These are phyloP conservation scores for Camillea tinctor DNA, from an alignment of 2,329 filamentous ascomycete genomes.

Conservation along the genomic window DNA sequence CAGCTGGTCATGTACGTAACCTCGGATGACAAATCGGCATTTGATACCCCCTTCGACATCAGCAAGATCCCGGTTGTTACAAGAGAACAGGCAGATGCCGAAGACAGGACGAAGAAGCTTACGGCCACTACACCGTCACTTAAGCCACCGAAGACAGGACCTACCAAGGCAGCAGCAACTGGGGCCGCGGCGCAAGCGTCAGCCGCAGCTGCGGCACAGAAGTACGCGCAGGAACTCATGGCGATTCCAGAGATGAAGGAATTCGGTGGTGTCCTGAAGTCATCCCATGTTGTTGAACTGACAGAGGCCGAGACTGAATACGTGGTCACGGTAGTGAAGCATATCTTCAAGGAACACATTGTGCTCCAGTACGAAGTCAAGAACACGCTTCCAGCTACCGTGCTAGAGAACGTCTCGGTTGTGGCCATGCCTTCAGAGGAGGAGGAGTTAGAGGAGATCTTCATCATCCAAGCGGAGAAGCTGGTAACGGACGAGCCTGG, in stretches of 20 bases:
- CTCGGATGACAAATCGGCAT: conserved; percentile 82
- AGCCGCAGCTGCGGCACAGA: conserved; percentile 77
- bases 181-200: conserved; percentile 74
- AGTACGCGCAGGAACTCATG: conserved; percentile 84
- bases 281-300: conserved; percentile 79
- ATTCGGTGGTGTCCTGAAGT: conserved; percentile 91
- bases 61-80: conserved; percentile 89
- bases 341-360: conserved; percentile 96
- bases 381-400: conserved; percentile 89
- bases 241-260: conserved; percentile 87
- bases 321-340: conserved; percentile 89
- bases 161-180: conserved; percentile 67
- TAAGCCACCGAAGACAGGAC: conserved; percentile 83
- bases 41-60: conserved; percentile 85
- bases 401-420: conserved; percentile 86
- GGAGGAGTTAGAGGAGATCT: conserved; percentile 84
- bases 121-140: conserved; percentile 88
- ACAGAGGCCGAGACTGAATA: conserved; percentile 98
- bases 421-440: conserved; percentile 77
- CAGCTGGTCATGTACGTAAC: conserved; percentile 98
- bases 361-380: conserved; percentile 97
- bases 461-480: conserved; percentile 85
- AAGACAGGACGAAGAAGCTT: conserved; percentile 96
- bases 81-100: conserved; percentile 91
- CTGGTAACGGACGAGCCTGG: conserved; percentile 83